Conservation (phyloP, 2,329 filamentous ascomycete genomes). For the Lasiodiplodia citricola region DNA sequence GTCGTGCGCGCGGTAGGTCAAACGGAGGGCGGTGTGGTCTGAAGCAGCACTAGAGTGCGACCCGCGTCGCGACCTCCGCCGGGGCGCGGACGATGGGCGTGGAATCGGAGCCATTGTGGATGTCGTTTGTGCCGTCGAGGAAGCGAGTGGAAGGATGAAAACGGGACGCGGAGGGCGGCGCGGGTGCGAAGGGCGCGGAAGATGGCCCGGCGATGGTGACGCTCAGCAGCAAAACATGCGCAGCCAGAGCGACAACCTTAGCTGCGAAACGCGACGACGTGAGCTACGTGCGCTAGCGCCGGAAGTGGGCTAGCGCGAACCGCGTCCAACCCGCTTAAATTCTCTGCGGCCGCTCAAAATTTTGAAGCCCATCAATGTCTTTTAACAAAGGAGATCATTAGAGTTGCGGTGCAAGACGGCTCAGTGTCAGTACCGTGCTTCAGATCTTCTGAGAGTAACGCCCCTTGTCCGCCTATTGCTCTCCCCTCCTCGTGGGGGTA, state of each 20-base stretch:
- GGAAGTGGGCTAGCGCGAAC: neutral
- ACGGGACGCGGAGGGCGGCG: slow-evolving; percentile 1
- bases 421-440: slow-evolving; percentile 99
- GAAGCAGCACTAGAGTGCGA: slow-evolving; percentile 29
- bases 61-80: slow-evolving; percentile 6
- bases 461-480: slow-evolving; percentile 62
- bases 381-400: slow-evolving; percentile 83
- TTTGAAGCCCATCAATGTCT: slow-evolving; percentile 65
- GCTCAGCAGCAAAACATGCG: slow-evolving; percentile 26
- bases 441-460: slow-evolving; percentile 88
- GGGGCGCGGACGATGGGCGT: slow-evolving; percentile 33
- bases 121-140: neutral
- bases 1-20: slow-evolving; percentile 31
- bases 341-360: slow-evolving; percentile 16
- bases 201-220: slow-evolving; percentile 14
- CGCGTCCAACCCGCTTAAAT: slow-evolving; percentile 11
- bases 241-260: slow-evolving; percentile 11
- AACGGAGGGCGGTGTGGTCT: slow-evolving; percentile 30
- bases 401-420: slow-evolving; percentile 93
- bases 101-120: slow-evolving; percentile 34
- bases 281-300: slow-evolving; percentile 15
- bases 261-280: slow-evolving; percentile 20
- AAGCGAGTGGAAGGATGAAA: slow-evolving; percentile 1
- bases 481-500: slow-evolving; percentile 54
- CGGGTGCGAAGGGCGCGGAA: slow-evolving; percentile 11